Evolutionary conservation across 495 filamentous ascomycete genomes (phyloP), one percentile per base, ranked within the genome.

Genomic region (Apiosordaria backusii): DNA sequence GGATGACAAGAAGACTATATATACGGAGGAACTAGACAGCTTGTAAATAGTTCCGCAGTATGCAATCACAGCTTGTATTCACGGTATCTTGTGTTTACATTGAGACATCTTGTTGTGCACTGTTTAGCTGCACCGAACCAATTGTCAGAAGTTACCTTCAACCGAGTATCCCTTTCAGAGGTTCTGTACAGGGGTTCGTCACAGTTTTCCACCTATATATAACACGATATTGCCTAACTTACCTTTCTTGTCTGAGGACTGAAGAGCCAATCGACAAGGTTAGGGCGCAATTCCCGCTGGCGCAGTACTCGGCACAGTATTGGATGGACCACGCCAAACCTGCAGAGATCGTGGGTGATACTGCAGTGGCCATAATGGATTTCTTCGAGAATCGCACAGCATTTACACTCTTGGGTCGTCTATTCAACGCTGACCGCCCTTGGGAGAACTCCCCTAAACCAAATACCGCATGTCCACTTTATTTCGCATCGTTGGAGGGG

Each of bases 141-240:
- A n/a, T n/a, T n/a, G n/a, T n/a, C n/a, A n/a, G n/a, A n/a, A n/a
- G n/a, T n/a, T n/a, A n/a, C n/a, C n/a, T n/a, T n/a, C n/a, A n/a
- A n/a, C n/a, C n/a, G n/a, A n/a, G n/a, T n/a, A n/a, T n/a, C n/a
- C n/a, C n/a, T n/a, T n/a, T n/a, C n/a, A n/a, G n/a, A n/a, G n/a
- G n/a, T n/a, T n/a, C n/a, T n/a, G n/a, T n/a, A n/a, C n/a, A n/a
- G n/a, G n/a, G n/a, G n/a, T n/a, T n/a, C n/a, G n/a, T n/a, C n/a
- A n/a, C n/a, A n/a, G 45, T 9, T 9, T 50, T 50, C 18, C 45
- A 50, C 7, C 45, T 50, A n/a, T n/a, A n/a, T n/a, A n/a, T n/a
- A n/a, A n/a, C n/a, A n/a, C 69, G 65, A 67, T 57, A 68, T 9
- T 80, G 75, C 57, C 45, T 79, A 18, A 61, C 62, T 15, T 79